A percentile compares a stretch with the other conserved stretches of the same genome.
Evolutionary conservation across 2,329 filamentous ascomycete species (phyloP).

Genomic region (Purpureocillium takamizusanense): DNA sequence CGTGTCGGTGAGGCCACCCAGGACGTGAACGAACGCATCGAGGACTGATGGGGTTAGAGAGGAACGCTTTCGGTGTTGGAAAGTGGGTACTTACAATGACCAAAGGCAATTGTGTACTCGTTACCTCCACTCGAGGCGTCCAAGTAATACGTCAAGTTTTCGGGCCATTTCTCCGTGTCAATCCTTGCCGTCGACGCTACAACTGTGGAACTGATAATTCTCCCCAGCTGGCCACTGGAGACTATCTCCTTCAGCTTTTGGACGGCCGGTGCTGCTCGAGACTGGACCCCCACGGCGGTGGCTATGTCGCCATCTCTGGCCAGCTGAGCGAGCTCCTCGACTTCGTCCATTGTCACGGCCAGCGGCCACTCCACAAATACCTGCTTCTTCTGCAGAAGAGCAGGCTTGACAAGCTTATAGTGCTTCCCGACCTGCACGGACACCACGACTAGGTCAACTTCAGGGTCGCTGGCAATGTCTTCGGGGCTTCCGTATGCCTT

Average conservation of each 20-base stretch:
- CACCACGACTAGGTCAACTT: conserved; percentile 43
- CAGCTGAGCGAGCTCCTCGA: conserved; percentile 27
- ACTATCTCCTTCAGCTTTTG: conserved; percentile 9
- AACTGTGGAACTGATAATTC: background rate
- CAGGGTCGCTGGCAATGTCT: conserved; percentile 32
- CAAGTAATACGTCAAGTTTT: conserved; percentile 12
- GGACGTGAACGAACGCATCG: too few relatives aligned
- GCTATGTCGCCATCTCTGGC: conserved; percentile 21
- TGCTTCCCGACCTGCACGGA: conserved; percentile 41
- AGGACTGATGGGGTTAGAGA: conserved; percentile 2
- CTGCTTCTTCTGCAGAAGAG: conserved; percentile 36
- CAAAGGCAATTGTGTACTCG: conserved; percentile 17
- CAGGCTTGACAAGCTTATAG: conserved; percentile 28
- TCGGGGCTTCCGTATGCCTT: conserved; percentile 36
- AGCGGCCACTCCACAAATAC: conserved; percentile 48
- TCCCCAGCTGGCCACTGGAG: conserved; percentile 5
- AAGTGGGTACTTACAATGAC: conserved; percentile 8
- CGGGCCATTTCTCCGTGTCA: background rate
- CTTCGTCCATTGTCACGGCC: conserved; percentile 25
- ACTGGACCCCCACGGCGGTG: conserved; percentile 38
- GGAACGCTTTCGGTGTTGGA: conserved; percentile 10
- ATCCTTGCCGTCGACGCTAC: conserved; percentile 9
- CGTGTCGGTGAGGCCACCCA: too few relatives aligned
- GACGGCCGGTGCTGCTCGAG: conserved; percentile 28
- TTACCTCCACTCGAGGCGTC: conserved; percentile 15